A percentile compares a stretch with the other conserved stretches of the same genome.
phyloP scores from a whole-genome alignment of 352 stramenopile species.

The Globisporangium yorkense region DNA sequence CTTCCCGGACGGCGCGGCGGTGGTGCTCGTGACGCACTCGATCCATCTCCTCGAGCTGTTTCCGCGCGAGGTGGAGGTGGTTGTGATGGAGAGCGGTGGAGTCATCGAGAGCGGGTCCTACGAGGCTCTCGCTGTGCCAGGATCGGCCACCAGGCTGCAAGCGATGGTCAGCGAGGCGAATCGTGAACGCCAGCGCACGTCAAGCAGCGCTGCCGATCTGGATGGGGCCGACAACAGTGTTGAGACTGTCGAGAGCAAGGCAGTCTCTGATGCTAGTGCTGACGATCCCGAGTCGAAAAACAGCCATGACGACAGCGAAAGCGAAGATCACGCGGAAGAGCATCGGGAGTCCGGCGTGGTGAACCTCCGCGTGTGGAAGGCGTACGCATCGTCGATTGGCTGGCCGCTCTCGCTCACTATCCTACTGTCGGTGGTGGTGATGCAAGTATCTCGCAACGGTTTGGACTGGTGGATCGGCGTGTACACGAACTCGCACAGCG shows the following conservation, averaged over 20 bases:
- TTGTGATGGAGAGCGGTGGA: slow-evolving; percentile 53
- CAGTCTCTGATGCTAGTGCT: neutral
- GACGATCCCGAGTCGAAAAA: neutral
- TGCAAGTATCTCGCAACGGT: slow-evolving; percentile 77
- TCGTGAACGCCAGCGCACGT: neutral
- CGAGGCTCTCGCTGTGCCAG: slow-evolving; percentile 15
- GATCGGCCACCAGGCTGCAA: slow-evolving; percentile 21
- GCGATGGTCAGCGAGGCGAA: slow-evolving; percentile 15
- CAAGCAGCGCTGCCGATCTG: neutral
- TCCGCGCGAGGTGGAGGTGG: slow-evolving; percentile 24
- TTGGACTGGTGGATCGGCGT: slow-evolving; percentile 83
- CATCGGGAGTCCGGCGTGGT: slow-evolving; percentile 57
- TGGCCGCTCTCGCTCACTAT: slow-evolving; percentile 38
- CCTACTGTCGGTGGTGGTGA: slow-evolving; percentile 43
- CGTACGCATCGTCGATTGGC: slow-evolving; percentile 51
- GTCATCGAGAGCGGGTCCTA: slow-evolving; percentile 43
- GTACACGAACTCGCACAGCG: slow-evolving; percentile 59
- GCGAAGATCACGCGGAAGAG: slow-evolving; percentile 27
- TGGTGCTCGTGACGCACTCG: slow-evolving; percentile 77
- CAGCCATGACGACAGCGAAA: neutral
- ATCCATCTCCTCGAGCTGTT: slow-evolving; percentile 62
- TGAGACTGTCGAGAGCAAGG: neutral
- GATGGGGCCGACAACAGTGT: neutral
- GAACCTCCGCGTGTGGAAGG: slow-evolving; percentile 48
- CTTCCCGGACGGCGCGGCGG: slow-evolving; percentile 37